These are phyloP conservation scores for Leccinum truebloodii DNA, from an alignment of 768 basidiomycete genomes.

Conservation along the genomic window DNA sequence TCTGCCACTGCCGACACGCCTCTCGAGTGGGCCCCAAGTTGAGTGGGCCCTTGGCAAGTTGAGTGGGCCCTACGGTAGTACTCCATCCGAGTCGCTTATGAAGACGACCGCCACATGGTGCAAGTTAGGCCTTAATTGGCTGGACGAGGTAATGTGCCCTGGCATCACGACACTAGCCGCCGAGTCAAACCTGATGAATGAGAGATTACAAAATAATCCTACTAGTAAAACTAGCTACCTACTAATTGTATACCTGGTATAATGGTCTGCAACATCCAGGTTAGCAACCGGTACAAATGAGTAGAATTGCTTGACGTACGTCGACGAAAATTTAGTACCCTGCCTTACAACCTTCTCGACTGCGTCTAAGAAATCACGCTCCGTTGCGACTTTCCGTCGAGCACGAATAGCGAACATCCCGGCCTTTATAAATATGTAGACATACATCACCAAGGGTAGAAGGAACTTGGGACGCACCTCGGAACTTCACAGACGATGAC, in stretches of 20 bases:
- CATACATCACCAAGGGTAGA: constrained; percentile 78
- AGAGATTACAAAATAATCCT: constrained; percentile 20
- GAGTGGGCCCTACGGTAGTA: too few relatives aligned
- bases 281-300: background rate
- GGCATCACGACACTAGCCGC: background rate
- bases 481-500: constrained; percentile 29
- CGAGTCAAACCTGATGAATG: background rate
- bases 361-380: constrained; percentile 95
- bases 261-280: constrained; percentile 55
- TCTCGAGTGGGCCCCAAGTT: too few relatives aligned
- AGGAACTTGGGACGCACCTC: constrained; percentile 56
- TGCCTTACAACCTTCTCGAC: constrained; percentile 99
- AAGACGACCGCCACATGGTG: constrained; percentile 10
- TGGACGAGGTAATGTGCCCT: background rate
- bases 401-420: constrained; percentile 99
- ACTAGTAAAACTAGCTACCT: constrained; percentile 1
- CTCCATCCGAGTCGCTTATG: constrained; percentile 9
- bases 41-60: too few relatives aligned
- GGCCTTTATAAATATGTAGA: constrained; percentile 80
- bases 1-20: too few relatives aligned
- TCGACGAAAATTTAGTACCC: constrained; percentile 97
- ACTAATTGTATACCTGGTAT: constrained; percentile 93
- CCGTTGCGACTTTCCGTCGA: constrained; percentile 93
- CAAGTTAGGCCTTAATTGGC: background rate
- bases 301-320: constrained; percentile 52